Conservation (phyloP, 805 yeast species). For the Ogataea minuta region DNA sequence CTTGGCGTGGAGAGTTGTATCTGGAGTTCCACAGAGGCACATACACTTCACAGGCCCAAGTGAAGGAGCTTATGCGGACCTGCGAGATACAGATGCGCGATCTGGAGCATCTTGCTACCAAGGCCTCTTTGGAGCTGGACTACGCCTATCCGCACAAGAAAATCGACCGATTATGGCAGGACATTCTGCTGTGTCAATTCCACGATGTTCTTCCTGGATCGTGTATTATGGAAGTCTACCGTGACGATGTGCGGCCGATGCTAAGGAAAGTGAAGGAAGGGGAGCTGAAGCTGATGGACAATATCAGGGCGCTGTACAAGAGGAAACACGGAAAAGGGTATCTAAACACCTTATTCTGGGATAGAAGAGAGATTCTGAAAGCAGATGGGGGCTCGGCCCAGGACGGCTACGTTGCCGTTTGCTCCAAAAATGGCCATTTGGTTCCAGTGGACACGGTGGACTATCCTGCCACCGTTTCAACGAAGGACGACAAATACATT, state of each 20-base stretch:
- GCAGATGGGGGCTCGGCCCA: constrained; percentile 20
- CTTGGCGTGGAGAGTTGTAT: constrained; percentile 93
- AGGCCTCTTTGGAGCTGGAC: constrained; percentile 56
- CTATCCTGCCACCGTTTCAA: constrained; percentile 51
- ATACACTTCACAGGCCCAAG: constrained; percentile 88
- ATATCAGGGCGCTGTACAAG: constrained; percentile 35
- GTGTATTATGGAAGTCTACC: constrained; percentile 90
- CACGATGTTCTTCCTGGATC: constrained; percentile 99
- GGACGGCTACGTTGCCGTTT: constrained; percentile 4
- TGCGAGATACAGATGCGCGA: constrained; percentile 80
- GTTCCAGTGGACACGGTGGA: constrained; percentile 25
- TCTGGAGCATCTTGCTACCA: constrained; percentile 77
- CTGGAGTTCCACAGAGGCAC: constrained; percentile 97
- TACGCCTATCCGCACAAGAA: constrained; percentile 73
- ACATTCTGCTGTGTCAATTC: constrained; percentile 85
- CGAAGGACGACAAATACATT: constrained; percentile 39
- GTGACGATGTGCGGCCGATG: constrained; percentile 82
- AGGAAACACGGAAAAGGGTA: constrained; percentile 3
- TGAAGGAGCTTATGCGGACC: constrained; percentile 75
- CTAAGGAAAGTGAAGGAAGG: constrained; percentile 53
- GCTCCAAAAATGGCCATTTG: constrained; percentile 1
- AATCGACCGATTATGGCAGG: constrained; percentile 79
- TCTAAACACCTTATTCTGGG: constrained; percentile 68
- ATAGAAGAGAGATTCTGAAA: constrained; percentile 45
- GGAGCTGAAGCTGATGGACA: constrained; percentile 50